Percentiles rank a stretch among this genome's conserved stretches.
Evolutionary conservation across 305 asterid species (phyloP).

Genomic region (Fraxinus latifolia): DNA sequence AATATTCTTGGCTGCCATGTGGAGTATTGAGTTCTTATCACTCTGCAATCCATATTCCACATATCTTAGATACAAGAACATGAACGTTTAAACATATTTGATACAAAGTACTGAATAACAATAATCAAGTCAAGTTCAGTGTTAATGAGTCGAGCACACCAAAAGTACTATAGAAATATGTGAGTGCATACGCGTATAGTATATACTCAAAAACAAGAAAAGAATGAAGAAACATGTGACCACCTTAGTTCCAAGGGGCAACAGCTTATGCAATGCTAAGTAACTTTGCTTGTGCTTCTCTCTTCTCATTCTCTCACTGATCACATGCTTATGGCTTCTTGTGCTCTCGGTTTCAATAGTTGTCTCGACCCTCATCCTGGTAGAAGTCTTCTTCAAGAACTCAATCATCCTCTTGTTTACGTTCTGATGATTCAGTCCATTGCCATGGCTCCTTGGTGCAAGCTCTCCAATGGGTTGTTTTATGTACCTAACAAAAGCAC

Average conservation of each 20-base stretch:
- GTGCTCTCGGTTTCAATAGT: conserved; percentile 24
- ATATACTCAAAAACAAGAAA: not conserved
- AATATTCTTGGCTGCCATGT: no score
- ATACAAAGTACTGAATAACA: no score
- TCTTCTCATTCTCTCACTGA: conserved; percentile 50
- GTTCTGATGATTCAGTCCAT: conserved; percentile 20
- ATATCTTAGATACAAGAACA: no score
- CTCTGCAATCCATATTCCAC: no score
- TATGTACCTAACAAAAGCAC: conserved; percentile 38
- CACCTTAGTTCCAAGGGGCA: conserved; percentile 57
- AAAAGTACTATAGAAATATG: not conserved
- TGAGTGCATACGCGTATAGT: not conserved
- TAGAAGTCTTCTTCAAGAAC: conserved; percentile 40
- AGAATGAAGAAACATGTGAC: not conserved
- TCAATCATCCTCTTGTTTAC: conserved; percentile 44
- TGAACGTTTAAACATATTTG: no score
- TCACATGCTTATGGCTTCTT: conserved; percentile 38
- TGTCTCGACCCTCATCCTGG: not conserved
- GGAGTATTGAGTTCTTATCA: no score
- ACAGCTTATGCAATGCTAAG: conserved; percentile 32
- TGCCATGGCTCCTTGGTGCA: not conserved
- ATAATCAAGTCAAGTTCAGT: no score
- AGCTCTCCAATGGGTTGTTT: conserved; percentile 18
- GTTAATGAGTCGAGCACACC: no score
- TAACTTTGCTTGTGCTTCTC: conserved; percentile 39